phyloP scores from a whole-genome alignment of 164 flowering plant species.

The Nymphaea colorata region DNA sequence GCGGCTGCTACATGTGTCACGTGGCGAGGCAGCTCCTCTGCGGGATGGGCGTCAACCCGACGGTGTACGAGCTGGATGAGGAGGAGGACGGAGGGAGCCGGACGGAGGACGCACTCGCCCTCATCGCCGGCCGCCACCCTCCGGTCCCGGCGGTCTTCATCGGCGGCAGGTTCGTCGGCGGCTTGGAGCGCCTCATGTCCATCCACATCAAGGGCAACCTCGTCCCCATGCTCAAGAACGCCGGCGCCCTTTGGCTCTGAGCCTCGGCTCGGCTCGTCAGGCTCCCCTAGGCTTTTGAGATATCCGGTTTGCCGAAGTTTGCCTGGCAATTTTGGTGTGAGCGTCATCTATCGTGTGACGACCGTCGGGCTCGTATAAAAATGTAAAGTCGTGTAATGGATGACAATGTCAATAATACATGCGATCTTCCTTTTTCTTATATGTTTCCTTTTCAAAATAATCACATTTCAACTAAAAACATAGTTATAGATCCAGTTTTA shows the following conservation, averaged over 20 bases:
- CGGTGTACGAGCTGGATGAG: slow-evolving; percentile 1
- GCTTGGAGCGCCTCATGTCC: slow-evolving; percentile 62
- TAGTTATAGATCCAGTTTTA: too few relatives aligned
- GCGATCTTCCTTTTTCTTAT: too few relatives aligned
- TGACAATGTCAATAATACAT: too few relatives aligned
- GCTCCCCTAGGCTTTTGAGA: background rate
- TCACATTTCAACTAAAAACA: too few relatives aligned
- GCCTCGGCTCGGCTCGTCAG: background rate
- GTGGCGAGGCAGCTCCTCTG: slow-evolving; percentile 1
- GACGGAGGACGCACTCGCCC: background rate
- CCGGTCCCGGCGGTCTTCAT: slow-evolving; percentile 59
- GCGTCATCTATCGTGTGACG: too few relatives aligned
- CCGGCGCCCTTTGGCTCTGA: slow-evolving; percentile 77
- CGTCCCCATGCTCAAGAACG: slow-evolving; percentile 71
- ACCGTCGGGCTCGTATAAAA: too few relatives aligned
- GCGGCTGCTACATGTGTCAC: slow-evolving; percentile 1
- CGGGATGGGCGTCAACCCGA: background rate
- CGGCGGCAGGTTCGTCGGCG: slow-evolving; percentile 78
- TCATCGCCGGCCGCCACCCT: background rate
- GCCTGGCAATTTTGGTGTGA: background rate
- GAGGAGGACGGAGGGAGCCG: background rate
- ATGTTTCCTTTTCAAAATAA: too few relatives aligned
- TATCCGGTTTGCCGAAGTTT: background rate
- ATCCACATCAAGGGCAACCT: slow-evolving; percentile 72
- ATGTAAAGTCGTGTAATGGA: too few relatives aligned